A percentile compares a stretch with the other conserved stretches of the same genome.
These are phyloP conservation scores for Podaxis carcinomalis DNA, from an alignment of 768 basidiomycete species.

Conservation along the genomic window DNA sequence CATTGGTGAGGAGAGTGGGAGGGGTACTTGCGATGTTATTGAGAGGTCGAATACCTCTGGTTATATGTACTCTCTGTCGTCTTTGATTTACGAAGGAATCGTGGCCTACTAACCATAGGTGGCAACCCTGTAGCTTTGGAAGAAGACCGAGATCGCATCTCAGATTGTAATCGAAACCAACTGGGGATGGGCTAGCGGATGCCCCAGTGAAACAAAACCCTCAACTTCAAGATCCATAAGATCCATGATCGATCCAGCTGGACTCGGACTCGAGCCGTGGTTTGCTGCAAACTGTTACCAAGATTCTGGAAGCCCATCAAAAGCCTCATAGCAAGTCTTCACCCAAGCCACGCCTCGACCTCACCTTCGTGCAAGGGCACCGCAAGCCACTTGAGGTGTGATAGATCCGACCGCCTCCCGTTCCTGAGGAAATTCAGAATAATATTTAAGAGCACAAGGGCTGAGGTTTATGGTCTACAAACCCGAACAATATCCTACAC, in stretches of 20 bases:
- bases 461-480: neutral
- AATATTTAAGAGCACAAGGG: neutral
- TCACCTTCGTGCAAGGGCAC: neutral
- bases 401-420: slow-evolving; percentile 5
- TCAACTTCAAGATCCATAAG: no score
- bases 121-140: neutral
- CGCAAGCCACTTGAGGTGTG: neutral
- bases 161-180: neutral
- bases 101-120: neutral
- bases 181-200: neutral
- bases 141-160: neutral
- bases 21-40: neutral
- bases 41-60: neutral
- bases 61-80: neutral
- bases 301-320: neutral
- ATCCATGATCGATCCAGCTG: neutral
- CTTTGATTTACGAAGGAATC: neutral
- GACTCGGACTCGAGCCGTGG: neutral
- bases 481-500: neutral
- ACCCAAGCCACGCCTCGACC: slow-evolving; percentile 3
- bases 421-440: neutral
- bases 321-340: neutral
- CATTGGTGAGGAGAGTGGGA: neutral
- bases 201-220: neutral
- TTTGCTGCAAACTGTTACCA: neutral